Evolutionary conservation across 2,329 filamentous ascomycete species (phyloP), one percentile per base, ranked within the genome.

Genomic region (Fusarium sarcochroum): DNA sequence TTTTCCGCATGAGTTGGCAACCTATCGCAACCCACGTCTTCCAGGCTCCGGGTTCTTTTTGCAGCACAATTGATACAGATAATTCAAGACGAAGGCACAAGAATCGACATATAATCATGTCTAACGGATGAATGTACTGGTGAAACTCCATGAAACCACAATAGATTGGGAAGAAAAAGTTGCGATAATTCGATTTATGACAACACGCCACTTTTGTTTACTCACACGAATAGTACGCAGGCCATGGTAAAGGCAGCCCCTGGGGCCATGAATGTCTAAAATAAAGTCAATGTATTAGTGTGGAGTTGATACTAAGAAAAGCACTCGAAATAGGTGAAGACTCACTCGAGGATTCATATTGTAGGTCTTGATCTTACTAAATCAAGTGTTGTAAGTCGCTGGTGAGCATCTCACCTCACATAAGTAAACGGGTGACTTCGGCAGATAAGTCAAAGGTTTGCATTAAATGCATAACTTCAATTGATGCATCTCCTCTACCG

Each of bases 211-310:
- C 57, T 70, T 65, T 55, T 61, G 25, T 40, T 45, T 30, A 73
- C 79, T 71, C 76, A 84, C 77, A 82, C 82, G 58, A 87, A 83
- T 21, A 87, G 76, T 14, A 87, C 73, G 46, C 80, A 78, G 5
- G 85, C 85, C 85, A 87, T 87, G 18, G 83, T 84, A 63, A 86
- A 86, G 38, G 85, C 85, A 18, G 85, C 85, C 21, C 83, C 74
- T 10, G 85, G 85, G 53, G 84, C 83, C 61, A 83, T 82, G 57
- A 86, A 76, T 37, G 77, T 82, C 82, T 84, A 45, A 13, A 30
- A 14, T 11, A 37, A 20, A 14, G 4, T 11, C 5, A 23, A 20
- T 42, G 18, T 0, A 18, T 75, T 14, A 75, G 67, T 18, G 25
- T 21, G 14, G 6, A 1, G 6, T 9, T 4, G 18, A 40, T 23